These are phyloP conservation scores for Backusella parvicylindrica DNA, from an alignment of 192 early-diverging fungal species.

Conservation along the genomic window DNA sequence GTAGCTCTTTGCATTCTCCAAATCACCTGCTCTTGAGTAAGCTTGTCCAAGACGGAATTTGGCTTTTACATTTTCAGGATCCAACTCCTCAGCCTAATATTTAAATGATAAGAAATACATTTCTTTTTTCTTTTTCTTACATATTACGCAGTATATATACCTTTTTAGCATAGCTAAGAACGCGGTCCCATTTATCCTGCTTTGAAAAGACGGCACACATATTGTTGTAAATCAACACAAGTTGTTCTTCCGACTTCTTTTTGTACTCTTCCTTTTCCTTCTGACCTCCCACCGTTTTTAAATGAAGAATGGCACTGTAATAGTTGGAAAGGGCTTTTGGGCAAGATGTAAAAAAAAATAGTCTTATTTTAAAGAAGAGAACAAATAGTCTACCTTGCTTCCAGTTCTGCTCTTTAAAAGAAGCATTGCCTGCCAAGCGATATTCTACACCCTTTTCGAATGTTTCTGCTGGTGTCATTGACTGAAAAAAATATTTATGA, in stretches of 20 bases:
- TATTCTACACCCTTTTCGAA: slow-evolving; percentile 21
- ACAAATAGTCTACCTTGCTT: slow-evolving; percentile 11
- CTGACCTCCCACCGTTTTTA: slow-evolving; percentile 19
- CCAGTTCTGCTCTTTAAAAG: slow-evolving; percentile 18
- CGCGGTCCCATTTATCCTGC: slow-evolving; percentile 17
- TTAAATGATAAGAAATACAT: neutral
- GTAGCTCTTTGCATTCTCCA: slow-evolving; percentile 9
- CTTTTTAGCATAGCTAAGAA: slow-evolving; percentile 6
- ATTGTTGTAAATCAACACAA: slow-evolving; percentile 29
- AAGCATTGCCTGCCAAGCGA: slow-evolving; percentile 18
- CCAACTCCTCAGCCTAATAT: slow-evolving; percentile 8
- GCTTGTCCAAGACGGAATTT: slow-evolving; percentile 25
- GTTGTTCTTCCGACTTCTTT: slow-evolving; percentile 2
- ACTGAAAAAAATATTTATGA: neutral
- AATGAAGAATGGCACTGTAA: slow-evolving; percentile 22
- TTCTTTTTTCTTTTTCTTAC: neutral
- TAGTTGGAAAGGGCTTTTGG: slow-evolving; percentile 14
- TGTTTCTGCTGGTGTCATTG: slow-evolving; percentile 7
- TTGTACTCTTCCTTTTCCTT: slow-evolving; percentile 14
- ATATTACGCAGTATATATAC: neutral
- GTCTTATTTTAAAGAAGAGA: neutral
- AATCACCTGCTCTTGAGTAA: slow-evolving; percentile 2
- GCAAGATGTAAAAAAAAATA: neutral
- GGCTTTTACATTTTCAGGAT: slow-evolving; percentile 15
- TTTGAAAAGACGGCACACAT: slow-evolving; percentile 19